Evolutionary conservation across 306 rosid genomes (phyloP), one percentile per base, ranked within the genome.

Genomic region (Herpetospermum pedunculosum): DNA sequence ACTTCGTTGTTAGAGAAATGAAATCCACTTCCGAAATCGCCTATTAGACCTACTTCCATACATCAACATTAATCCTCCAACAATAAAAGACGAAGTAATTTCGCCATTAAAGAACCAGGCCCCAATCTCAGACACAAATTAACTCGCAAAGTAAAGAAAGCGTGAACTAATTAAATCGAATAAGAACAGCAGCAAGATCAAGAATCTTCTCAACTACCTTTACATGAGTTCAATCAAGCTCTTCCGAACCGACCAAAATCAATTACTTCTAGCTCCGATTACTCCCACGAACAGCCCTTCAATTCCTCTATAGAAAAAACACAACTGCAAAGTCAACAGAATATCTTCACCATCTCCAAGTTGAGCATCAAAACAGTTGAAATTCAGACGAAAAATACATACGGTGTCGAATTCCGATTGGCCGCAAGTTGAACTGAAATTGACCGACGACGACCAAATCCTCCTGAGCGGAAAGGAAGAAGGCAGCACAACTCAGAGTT

Each of bases 141-240:
- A 46, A 46, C 25, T 46, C 74, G 28, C n/a, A 47, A 26, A 69
- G 50, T 25, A 43, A 69, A 25, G 37, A 65, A 65, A 65, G 12
- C 72, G 19, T 40, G 48, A 65, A 65, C 34, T 38, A 23, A 65
- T 38, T 65, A 65, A 40, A 65, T 38, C 49, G 49, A 65, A 65
- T 65, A 65, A 65, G 4, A 40, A 6, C 38, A 41, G 14, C 72
- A 44, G 38, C 55, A 69, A 26, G 73, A 69, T 69, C 73, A 69
- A 69, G 58, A 47, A 70, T 46, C 74, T 46, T 46, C 58, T 70
- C 28, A 47, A 49, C 58, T 9, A 70, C 74, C 74, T 70, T 16
- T 16, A 70, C n/a, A 29, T 70, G 35, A 46, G 74, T 70, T 70
- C 40, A 47, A 70, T 47, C 37, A 70, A 70, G 41, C 74, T 70